phyloP scores from a whole-genome alignment of 805 yeast genomes.

The Starmera caribaea region DNA sequence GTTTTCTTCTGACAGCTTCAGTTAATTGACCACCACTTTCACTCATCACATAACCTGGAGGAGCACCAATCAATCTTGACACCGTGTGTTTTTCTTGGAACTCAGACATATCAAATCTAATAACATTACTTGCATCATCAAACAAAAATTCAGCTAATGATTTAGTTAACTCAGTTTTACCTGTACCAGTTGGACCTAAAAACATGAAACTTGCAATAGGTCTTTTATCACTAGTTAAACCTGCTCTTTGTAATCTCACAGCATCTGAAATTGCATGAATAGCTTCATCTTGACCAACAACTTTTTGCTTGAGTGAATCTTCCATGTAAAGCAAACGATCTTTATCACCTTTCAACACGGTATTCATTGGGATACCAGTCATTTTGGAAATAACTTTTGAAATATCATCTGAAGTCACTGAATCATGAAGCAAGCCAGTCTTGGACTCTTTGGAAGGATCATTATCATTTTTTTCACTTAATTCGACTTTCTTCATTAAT shows the following conservation, averaged over 20 bases:
- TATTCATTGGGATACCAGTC: slow-evolving; percentile 93
- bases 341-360: slow-evolving; percentile 88
- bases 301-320: slow-evolving; percentile 60
- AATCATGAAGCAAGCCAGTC: slow-evolving; percentile 73
- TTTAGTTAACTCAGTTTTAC: slow-evolving; percentile 93
- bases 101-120: slow-evolving; percentile 96
- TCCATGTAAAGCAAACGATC: slow-evolving; percentile 89
- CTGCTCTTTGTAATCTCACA: slow-evolving; percentile 93
- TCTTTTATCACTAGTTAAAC: slow-evolving; percentile 85
- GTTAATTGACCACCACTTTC: slow-evolving; percentile 92
- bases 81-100: slow-evolving; percentile 92
- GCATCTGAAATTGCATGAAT: slow-evolving; percentile 86
- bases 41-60: slow-evolving; percentile 96
- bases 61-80: slow-evolving; percentile 90
- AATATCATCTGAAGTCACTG: slow-evolving; percentile 90
- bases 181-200: slow-evolving; percentile 97
- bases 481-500: slow-evolving; percentile 51
- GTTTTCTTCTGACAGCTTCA: slow-evolving; percentile 91
- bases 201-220: slow-evolving; percentile 97
- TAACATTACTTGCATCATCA: slow-evolving; percentile 78
- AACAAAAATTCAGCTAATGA: slow-evolving; percentile 86
- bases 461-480: slow-evolving; percentile 29
- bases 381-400: slow-evolving; percentile 86
- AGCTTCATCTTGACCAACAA: slow-evolving; percentile 95
- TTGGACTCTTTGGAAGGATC: slow-evolving; percentile 16